Conservation (phyloP, 2,329 filamentous ascomycete genomes). For the Phaeoacremonium minimum region DNA sequence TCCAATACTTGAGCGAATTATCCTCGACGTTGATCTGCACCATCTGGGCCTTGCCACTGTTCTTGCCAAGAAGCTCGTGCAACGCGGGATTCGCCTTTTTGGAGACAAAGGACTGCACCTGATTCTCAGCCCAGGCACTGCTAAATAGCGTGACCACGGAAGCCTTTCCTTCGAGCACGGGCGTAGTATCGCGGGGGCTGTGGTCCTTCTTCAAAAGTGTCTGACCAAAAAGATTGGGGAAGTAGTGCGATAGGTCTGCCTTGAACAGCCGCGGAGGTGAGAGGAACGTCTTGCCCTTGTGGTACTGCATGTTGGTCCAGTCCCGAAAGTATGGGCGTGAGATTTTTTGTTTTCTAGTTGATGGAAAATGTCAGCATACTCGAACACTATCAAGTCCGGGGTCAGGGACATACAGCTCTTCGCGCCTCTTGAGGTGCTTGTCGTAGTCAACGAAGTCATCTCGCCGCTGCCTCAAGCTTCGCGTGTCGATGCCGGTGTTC, state of each 20-base stretch:
- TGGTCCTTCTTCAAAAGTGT: conserved; percentile 58
- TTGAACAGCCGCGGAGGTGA: conserved; percentile 82
- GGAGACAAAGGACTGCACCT: conserved; percentile 69
- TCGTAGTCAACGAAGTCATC: conserved; percentile 83
- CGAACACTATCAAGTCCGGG: background rate
- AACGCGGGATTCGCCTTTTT: conserved; percentile 65
- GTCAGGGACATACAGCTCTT: conserved; percentile 61
- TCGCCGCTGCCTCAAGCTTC: conserved; percentile 62
- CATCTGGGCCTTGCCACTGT: conserved; percentile 59
- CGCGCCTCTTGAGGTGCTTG: conserved; percentile 72
- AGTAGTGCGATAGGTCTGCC: conserved; percentile 77
- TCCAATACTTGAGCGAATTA: conserved; percentile 62
- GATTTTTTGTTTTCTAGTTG: conserved; percentile 64
- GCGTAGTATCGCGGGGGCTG: conserved; percentile 64
- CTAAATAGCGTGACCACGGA: conserved; percentile 79
- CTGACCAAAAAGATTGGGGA: conserved; percentile 83
- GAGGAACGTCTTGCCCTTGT: conserved; percentile 89
- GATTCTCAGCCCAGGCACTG: conserved; percentile 79
- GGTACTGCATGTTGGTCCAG: conserved; percentile 77
- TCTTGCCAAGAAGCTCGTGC: conserved; percentile 52
- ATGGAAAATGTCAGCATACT: conserved; percentile 5
- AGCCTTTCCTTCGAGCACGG: conserved; percentile 66
- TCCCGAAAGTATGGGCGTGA: conserved; percentile 92
- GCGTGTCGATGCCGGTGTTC: conserved; percentile 72
- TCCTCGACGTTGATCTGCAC: conserved; percentile 89